Evolutionary conservation across 2,329 filamentous ascomycete species (phyloP).

Genomic region (Hypoxylon sp.): DNA sequence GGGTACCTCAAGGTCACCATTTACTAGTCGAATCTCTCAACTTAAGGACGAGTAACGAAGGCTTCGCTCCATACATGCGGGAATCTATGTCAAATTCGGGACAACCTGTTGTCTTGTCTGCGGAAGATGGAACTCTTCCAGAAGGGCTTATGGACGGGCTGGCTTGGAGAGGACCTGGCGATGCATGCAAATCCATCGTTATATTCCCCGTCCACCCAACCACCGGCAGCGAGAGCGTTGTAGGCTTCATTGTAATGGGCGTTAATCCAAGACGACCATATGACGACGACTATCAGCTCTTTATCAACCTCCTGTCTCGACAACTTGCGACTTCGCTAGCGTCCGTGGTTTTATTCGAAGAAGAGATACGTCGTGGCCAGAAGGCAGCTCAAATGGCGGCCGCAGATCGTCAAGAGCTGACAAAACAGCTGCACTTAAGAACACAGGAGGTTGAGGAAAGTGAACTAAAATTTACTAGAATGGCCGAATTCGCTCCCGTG

Average conservation of each 20-base stretch:
- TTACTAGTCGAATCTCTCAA: slow-evolving; percentile 75
- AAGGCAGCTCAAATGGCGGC: slow-evolving; percentile 81
- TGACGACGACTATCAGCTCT: slow-evolving; percentile 84
- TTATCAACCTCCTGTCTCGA: slow-evolving; percentile 79
- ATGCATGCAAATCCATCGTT: slow-evolving; percentile 78
- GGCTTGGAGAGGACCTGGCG: slow-evolving; percentile 78
- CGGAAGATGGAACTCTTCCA: slow-evolving; percentile 77
- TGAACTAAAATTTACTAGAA: slow-evolving; percentile 84
- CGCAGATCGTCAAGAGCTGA: slow-evolving; percentile 82
- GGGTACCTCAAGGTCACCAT: slow-evolving; percentile 75
- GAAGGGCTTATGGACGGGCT: slow-evolving; percentile 75
- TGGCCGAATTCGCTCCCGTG: slow-evolving; percentile 87
- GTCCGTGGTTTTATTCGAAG: slow-evolving; percentile 85
- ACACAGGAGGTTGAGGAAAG: slow-evolving; percentile 75
- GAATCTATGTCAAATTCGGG: slow-evolving; percentile 78
- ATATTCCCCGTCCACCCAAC: slow-evolving; percentile 85
- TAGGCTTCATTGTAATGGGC: slow-evolving; percentile 85
- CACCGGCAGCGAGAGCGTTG: slow-evolving; percentile 76
- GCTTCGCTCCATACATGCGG: slow-evolving; percentile 82
- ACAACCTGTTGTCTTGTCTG: slow-evolving; percentile 76
- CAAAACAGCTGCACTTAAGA: slow-evolving; percentile 77
- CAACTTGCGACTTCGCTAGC: slow-evolving; percentile 85
- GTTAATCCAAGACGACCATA: slow-evolving; percentile 84
- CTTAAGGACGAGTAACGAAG: slow-evolving; percentile 76
- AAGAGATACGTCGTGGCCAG: slow-evolving; percentile 83